A percentile compares a stretch with the other conserved stretches of the same genome.
Evolutionary conservation across 495 filamentous ascomycete species (phyloP).

Genomic region (Podospora pseudocomata): DNA sequence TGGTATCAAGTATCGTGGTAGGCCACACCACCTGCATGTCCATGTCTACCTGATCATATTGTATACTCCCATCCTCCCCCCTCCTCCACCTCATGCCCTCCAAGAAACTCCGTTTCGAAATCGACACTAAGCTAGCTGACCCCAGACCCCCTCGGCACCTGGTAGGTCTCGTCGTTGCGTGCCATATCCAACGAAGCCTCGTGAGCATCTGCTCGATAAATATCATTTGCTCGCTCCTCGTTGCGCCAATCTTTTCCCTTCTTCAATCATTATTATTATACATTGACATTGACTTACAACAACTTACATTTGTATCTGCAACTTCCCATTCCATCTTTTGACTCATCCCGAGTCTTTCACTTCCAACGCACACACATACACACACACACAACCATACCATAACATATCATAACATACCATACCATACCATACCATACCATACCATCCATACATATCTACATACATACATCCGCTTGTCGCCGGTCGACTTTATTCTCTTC

Average conservation of each 20-base stretch:
- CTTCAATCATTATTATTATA: slow-evolving; percentile 8
- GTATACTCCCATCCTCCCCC: background rate
- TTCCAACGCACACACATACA: background rate
- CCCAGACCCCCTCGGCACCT: background rate
- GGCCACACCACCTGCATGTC: slow-evolving; percentile 21
- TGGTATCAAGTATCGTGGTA: slow-evolving; percentile 1
- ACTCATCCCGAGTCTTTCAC: slow-evolving; percentile 17
- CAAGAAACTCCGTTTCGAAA: slow-evolving; percentile 11
- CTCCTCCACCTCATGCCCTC: background rate
- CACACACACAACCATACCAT: background rate
- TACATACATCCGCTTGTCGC: slow-evolving; percentile 5
- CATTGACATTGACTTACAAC: background rate
- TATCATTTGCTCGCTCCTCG: slow-evolving; percentile 28
- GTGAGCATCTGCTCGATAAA: slow-evolving; percentile 30
- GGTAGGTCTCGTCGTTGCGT: too few species aligned
- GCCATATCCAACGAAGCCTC: slow-evolving; percentile 22
- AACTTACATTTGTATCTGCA: slow-evolving; percentile 13
- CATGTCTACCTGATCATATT: slow-evolving; percentile 16
- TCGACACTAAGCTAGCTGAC: slow-evolving; percentile 14
- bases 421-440: background rate
- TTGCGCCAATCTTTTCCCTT: slow-evolving; percentile 23
- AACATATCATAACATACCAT: background rate
- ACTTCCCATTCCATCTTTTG: slow-evolving; percentile 15
- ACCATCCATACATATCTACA: slow-evolving; percentile 6
- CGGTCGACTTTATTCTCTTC: slow-evolving; percentile 1